phyloP scores from a whole-genome alignment of 2,329 filamentous ascomycete genomes.

The Diaporthe vaccinii region DNA sequence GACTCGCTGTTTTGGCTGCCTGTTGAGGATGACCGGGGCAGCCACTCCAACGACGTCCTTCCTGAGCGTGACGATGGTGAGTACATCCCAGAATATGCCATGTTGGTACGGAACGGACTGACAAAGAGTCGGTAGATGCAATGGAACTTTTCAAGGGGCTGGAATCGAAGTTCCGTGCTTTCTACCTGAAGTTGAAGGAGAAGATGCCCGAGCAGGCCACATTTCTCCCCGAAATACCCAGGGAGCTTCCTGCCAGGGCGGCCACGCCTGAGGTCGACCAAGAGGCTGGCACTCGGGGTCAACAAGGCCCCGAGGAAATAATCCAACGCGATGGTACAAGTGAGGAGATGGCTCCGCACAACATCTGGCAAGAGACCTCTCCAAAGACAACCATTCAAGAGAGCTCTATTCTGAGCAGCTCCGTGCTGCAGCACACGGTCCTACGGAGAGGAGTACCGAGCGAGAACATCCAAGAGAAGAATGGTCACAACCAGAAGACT shows the following conservation, averaged over 20 bases:
- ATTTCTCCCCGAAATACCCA: background rate
- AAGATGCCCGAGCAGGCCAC: constrained; percentile 11
- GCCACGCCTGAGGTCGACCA: background rate
- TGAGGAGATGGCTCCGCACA: too few relatives aligned
- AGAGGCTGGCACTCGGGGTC: too few relatives aligned
- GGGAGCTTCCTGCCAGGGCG: background rate
- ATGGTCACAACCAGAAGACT: background rate
- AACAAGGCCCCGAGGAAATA: background rate
- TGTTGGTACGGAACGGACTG: background rate
- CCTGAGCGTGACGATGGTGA: background rate
- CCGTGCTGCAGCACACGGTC: background rate
- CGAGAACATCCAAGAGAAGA: background rate
- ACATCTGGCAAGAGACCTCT: background rate
- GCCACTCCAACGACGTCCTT: background rate
- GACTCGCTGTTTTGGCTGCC: background rate
- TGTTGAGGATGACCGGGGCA: background rate
- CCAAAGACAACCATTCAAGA: background rate
- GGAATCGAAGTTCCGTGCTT: background rate
- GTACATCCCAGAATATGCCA: background rate
- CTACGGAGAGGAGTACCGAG: background rate
- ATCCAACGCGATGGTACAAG: background rate
- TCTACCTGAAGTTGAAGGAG: background rate
- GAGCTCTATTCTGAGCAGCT: background rate
- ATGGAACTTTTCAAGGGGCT: constrained; percentile 8
- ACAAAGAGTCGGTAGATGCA: background rate